These are phyloP conservation scores for Herpetomonas samuelpessoai DNA, from an alignment of 208 protist species.

Conservation along the genomic window DNA sequence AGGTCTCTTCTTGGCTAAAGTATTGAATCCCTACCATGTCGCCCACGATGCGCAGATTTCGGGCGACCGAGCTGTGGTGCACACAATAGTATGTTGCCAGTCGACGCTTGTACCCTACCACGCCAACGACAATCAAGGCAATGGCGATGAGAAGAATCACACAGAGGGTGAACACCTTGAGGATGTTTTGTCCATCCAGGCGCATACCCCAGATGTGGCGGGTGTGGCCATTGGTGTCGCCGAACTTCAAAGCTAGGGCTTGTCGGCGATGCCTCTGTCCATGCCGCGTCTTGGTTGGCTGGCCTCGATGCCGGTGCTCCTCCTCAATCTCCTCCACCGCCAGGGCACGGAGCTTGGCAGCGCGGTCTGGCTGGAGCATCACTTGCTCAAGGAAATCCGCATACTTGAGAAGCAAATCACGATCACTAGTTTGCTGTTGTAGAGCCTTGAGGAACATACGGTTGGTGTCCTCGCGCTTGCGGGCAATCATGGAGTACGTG, in stretches of 20 bases:
- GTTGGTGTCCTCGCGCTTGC: slow-evolving; percentile 8
- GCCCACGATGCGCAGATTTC: slow-evolving; percentile 9
- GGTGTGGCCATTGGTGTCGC: slow-evolving; percentile 3
- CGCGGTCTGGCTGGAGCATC: slow-evolving; percentile 19
- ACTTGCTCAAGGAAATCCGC: slow-evolving; percentile 27
- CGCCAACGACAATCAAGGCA: neutral
- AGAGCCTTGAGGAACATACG: slow-evolving; percentile 15
- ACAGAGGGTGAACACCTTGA: slow-evolving; percentile 2
- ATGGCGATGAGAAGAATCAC: slow-evolving; percentile 5
- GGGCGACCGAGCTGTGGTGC: slow-evolving; percentile 2
- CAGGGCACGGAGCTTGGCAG: slow-evolving; percentile 8
- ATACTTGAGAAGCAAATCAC: slow-evolving; percentile 20
- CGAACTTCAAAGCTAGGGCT: slow-evolving; percentile 1
- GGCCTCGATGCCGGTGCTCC: neutral
- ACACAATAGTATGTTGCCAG: slow-evolving; percentile 3
- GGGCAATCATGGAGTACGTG: slow-evolving; percentile 8
- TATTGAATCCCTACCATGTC: slow-evolving; percentile 14
- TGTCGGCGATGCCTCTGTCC: neutral
- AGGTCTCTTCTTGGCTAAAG: neutral
- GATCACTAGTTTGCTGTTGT: slow-evolving; percentile 17
- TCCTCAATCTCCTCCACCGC: slow-evolving; percentile 16
- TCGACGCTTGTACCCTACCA: slow-evolving; percentile 6
- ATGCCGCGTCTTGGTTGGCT: neutral
- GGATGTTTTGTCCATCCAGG: slow-evolving; percentile 7
- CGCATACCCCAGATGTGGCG: slow-evolving; percentile 5